Conservation (phyloP, 176 grass and related monocot genomes). For the Juncus inflexus region DNA sequence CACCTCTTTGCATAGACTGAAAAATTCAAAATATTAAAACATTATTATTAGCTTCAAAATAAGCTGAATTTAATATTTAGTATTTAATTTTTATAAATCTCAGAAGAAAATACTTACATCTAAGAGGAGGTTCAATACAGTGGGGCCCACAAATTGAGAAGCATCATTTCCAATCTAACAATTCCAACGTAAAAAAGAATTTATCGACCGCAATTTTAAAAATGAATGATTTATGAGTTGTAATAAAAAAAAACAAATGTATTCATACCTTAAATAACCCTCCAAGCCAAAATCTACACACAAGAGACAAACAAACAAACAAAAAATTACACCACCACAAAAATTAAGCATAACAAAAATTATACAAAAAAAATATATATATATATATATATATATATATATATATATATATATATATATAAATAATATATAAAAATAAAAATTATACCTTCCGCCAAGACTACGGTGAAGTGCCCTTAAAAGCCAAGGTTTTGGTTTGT, state of each 20-base stretch:
- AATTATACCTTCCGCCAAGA: constrained; percentile 30
- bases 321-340: too few species aligned
- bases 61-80: too few species aligned
- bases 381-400: too few species aligned
- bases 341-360: too few species aligned
- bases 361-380: too few species aligned
- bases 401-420: too few species aligned
- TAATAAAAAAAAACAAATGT: not conserved
- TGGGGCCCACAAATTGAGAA: constrained; percentile 95
- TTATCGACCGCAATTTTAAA: not conserved
- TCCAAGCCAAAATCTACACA: constrained; percentile 85
- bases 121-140: constrained; percentile 76
- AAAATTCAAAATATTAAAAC: constrained; percentile 8
- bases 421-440: too few species aligned
- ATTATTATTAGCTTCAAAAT: not conserved
- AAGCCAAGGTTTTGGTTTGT: constrained; percentile 81
- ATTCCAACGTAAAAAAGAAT: constrained; percentile 15
- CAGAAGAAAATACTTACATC: constrained; percentile 37
- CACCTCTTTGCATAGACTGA: constrained; percentile 91
- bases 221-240: too few species aligned
- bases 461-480: constrained; percentile 84
- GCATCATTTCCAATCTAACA: constrained; percentile 94
- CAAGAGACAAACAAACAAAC: too few species aligned
- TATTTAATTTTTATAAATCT: too few species aligned
- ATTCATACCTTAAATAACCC: constrained; percentile 82